Evolutionary conservation across 345 rosid species (phyloP), one percentile per base, ranked within the genome.

Genomic region (Streptanthus diversifolius): DNA sequence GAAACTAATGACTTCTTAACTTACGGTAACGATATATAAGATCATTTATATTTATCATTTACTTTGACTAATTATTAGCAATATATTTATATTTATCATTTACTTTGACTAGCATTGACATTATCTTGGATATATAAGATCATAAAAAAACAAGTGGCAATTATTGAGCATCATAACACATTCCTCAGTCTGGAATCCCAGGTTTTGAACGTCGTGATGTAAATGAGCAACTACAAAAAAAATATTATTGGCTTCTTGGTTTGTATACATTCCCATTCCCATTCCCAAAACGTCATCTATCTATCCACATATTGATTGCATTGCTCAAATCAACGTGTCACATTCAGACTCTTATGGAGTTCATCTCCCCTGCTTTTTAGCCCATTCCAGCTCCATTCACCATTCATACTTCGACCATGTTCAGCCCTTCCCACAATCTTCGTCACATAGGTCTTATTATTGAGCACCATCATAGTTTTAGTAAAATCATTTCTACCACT

Each of bases 61-160:
- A 53, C 19, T 53, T 53, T 53, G 68, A 51, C 68, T 62, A 48
- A 18, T 51, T 37, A 61, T 18, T 60, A 29, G 40, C 49, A 36
- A 45, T n/a, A 32, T 4, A 40, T 53, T 22, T 1, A 53, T 39
- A 39, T 51, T 8, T 51, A 22, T 15, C 6, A n/a, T 22, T 24
- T 24, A 53, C 19, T 53, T 53, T 53, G 36, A 53, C 19, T 48
- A 9, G 53, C 53, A 48, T 19, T n/a, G 57, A 30, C 35, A 25
- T 52, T 52, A 25, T 13, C 57, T 48, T 48, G 27, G 54, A 19
- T 19, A 48, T 27, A 48, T 11, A 17, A 22, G 55, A 49, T 8
- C 30, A 22, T 22, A 7, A 22, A 12, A 51, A 51, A 32, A n/a
- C n/a, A 51, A 51, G 56, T 51, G 56, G 7, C 32, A 7, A 22